Conservation (phyloP, 805 yeast species). For the Saturnispora sanitii region DNA sequence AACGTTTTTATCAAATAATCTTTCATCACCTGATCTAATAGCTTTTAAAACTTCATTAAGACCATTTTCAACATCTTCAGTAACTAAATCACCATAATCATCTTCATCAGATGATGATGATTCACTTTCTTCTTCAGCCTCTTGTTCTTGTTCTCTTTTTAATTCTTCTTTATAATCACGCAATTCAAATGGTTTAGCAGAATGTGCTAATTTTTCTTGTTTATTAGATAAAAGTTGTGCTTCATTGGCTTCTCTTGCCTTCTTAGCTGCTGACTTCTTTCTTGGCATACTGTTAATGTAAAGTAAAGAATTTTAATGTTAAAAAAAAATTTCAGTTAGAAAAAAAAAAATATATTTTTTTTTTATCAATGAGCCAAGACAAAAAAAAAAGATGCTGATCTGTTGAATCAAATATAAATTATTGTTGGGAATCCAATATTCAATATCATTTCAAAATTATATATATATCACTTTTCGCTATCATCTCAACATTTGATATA, state of each 20-base stretch:
- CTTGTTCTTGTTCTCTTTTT: slow-evolving; percentile 17
- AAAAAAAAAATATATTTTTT: no score
- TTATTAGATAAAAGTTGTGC: neutral
- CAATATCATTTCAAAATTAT: no score
- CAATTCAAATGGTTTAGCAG: slow-evolving; percentile 8
- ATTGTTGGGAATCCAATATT: no score
- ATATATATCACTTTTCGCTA: no score
- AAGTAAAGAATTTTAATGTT: no score
- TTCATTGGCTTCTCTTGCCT: slow-evolving; percentile 40
- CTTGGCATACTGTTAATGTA: no score
- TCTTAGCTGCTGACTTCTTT: slow-evolving; percentile 78
- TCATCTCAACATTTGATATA: no score
- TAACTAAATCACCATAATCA: slow-evolving; percentile 79
- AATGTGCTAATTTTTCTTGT: slow-evolving; percentile 1
- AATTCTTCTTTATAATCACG: slow-evolving; percentile 12
- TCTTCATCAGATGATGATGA: slow-evolving; percentile 63
- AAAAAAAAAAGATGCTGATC: no score
- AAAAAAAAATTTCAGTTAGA: no score
- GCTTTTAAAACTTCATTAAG: slow-evolving; percentile 64
- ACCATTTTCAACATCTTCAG: slow-evolving; percentile 77
- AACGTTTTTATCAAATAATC: slow-evolving; percentile 55
- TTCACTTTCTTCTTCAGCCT: slow-evolving; percentile 16
- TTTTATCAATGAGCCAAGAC: no score
- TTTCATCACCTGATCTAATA: slow-evolving; percentile 55
- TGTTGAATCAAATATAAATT: no score